A percentile compares a stretch with the other conserved stretches of the same genome.
Conservation (phyloP, 805 yeast species). For the Kluyveromyces nonfermentans region DNA sequence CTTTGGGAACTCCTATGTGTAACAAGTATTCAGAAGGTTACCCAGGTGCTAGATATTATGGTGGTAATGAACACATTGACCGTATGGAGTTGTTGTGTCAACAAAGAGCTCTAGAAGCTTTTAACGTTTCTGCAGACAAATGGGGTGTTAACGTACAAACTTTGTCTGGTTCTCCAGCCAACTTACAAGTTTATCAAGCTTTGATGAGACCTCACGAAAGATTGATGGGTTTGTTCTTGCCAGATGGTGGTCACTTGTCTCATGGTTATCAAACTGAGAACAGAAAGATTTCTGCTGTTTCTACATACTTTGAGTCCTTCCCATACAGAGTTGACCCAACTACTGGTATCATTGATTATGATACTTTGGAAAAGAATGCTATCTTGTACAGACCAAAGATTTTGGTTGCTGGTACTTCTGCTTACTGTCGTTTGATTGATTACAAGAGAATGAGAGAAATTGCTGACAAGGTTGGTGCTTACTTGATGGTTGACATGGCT, state of each 20-base stretch:
- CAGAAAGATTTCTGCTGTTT: constrained; percentile 88
- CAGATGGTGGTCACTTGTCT: constrained; percentile 97
- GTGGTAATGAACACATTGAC: constrained; percentile 97
- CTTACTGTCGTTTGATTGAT: constrained; percentile 93
- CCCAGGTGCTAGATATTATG: constrained; percentile 98
- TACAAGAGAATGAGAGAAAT: constrained; percentile 93
- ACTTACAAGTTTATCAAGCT: constrained; percentile 93
- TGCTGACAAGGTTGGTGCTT: constrained; percentile 96
- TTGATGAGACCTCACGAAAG: constrained; percentile 92
- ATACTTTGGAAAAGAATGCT: constrained; percentile 86
- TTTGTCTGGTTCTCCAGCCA: constrained; percentile 95
- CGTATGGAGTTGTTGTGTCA: constrained; percentile 89
- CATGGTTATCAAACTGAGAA: constrained; percentile 96
- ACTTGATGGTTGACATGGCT: constrained; percentile 95
- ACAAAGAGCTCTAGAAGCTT: constrained; percentile 87
- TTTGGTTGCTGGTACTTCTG: constrained; percentile 96
- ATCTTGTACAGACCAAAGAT: constrained; percentile 90
- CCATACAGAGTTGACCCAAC: constrained; percentile 90
- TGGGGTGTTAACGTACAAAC: constrained; percentile 99
- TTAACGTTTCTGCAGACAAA: constrained; percentile 62
- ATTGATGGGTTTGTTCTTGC: constrained; percentile 95
- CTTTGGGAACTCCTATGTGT: constrained; percentile 95
- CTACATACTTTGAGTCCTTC: constrained; percentile 97
- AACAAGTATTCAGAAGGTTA: constrained; percentile 99
- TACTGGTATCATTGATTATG: constrained; percentile 95